Evolutionary conservation across 108 stramenopile genomes (phyloP), one percentile per base, ranked within the genome.

Genomic region (Bacterosira constricta): DNA sequence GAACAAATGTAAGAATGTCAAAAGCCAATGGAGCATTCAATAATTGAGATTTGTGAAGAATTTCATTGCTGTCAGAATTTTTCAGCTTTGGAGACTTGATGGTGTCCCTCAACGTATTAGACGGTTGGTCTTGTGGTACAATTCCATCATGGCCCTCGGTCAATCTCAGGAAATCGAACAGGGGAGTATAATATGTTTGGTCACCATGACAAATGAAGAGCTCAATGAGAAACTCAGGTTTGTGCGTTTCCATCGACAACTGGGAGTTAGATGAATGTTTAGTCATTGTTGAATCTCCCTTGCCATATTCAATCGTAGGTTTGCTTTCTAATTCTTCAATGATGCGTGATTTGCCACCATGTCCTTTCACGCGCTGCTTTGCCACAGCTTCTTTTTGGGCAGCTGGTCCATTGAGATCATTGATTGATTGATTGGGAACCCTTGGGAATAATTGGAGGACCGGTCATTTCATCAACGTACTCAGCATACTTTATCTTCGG

Each of bases 401-500:
- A 3, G 1, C 21, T 25, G 21, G 21, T 25, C 47, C 47, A 10
- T 49, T 25, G 47, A 26, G 47, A 20, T 49, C 31, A 29, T 23
- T 17, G 30, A 11, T 39, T 23, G 23, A 36, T 42, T 37, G 34
- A 20, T 55, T 21, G 27, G 27, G 20, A 1, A 34, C 38, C 32
- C 36, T 9, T 55, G 30, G 55, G 62, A 4, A 46, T n/a, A 5
- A 47, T 37, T 0, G 72, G 55, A 30, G 59, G 56, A 25, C 64
- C 64, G 10, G 64, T 74, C 45, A 4, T 59, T 21, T 74, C 64
- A 25, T 74, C 73, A 8, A 74, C 73, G 45, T 69, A 77, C 13
- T 61, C 76, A 45, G 76, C 76, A 39, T 77, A 77, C 34, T 64
- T 77, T 68, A 77, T 77, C 47, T 69, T 77, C 11, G 76, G 76